phyloP scores from a whole-genome alignment of 2,329 filamentous ascomycete genomes.

The Acrocalymma vagum region DNA sequence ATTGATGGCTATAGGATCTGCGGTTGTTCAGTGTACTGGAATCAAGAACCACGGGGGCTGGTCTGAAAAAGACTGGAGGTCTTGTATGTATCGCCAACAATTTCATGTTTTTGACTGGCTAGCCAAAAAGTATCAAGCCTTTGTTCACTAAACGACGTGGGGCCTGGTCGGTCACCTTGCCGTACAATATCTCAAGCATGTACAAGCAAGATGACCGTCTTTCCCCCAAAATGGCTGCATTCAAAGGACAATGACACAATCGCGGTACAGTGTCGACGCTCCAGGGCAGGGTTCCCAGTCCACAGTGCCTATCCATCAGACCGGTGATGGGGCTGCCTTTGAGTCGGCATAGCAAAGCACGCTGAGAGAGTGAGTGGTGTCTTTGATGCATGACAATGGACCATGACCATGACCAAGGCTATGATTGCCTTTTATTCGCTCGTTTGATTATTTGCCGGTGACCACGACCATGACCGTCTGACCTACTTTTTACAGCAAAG shows the following conservation, averaged over 20 bases:
- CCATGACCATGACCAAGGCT: too few relatives aligned
- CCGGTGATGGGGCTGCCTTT: constrained; percentile 36
- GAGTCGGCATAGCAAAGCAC: constrained; percentile 23
- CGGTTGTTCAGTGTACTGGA: too few relatives aligned
- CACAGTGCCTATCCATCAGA: constrained; percentile 32
- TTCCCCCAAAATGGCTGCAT: constrained; percentile 31
- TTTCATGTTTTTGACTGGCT: constrained; percentile 10
- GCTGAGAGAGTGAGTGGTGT: too few relatives aligned
- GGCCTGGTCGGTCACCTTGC: constrained; percentile 16
- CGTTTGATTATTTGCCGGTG: not conserved
- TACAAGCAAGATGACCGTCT: constrained; percentile 15
- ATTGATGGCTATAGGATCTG: too few relatives aligned
- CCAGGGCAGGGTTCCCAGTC: constrained; percentile 24
- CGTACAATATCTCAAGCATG: constrained; percentile 30
- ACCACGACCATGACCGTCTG: constrained; percentile 24
- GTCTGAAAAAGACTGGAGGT: too few relatives aligned
- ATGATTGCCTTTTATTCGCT: too few relatives aligned
- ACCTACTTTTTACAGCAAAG: constrained; percentile 34
- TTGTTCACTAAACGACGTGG: too few relatives aligned
- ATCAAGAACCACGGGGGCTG: too few relatives aligned
- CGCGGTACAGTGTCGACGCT: constrained; percentile 19
- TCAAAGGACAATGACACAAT: constrained; percentile 38
- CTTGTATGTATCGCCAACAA: too few relatives aligned
- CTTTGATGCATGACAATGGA: constrained; percentile 23
- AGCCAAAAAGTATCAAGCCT: too few relatives aligned